phyloP scores from a whole-genome alignment of 2,329 filamentous ascomycete genomes.

The Sporothrix curviconia region DNA sequence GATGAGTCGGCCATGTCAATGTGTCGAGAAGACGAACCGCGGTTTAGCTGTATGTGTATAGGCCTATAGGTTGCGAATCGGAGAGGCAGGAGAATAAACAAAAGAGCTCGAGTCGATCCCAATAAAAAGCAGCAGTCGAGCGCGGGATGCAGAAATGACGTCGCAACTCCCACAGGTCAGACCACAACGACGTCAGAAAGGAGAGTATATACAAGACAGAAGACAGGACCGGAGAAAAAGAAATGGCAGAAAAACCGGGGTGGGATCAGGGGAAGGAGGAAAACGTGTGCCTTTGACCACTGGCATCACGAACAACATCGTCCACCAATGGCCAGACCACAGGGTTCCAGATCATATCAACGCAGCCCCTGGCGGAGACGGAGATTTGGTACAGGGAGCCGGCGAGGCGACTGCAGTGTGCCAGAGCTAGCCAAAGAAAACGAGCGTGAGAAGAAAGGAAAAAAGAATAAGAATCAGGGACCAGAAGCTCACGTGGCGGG shows the following conservation, averaged over 20 bases:
- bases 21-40: too few species aligned
- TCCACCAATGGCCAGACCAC: not conserved
- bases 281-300: not conserved
- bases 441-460: too few species aligned
- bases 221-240: not conserved
- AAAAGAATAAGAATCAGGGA: too few species aligned
- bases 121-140: too few species aligned
- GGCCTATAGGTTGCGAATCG: too few species aligned
- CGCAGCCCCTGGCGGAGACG: not conserved
- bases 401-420: too few species aligned
- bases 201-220: too few species aligned
- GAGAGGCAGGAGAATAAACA: not conserved
- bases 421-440: too few species aligned
- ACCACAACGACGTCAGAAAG: not conserved
- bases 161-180: too few species aligned
- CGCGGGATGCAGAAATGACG: too few species aligned
- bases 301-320: not conserved
- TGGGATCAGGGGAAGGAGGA: not conserved
- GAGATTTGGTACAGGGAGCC: not conserved
- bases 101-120: too few species aligned
- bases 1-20: not conserved
- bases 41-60: too few species aligned
- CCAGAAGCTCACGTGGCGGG: not conserved
- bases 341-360: constrained; percentile 3
- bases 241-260: not conserved